A percentile compares a stretch with the other conserved stretches of the same genome.
phyloP scores from a whole-genome alignment of 257 asterid genomes.

The Nicotiana attenuata region DNA sequence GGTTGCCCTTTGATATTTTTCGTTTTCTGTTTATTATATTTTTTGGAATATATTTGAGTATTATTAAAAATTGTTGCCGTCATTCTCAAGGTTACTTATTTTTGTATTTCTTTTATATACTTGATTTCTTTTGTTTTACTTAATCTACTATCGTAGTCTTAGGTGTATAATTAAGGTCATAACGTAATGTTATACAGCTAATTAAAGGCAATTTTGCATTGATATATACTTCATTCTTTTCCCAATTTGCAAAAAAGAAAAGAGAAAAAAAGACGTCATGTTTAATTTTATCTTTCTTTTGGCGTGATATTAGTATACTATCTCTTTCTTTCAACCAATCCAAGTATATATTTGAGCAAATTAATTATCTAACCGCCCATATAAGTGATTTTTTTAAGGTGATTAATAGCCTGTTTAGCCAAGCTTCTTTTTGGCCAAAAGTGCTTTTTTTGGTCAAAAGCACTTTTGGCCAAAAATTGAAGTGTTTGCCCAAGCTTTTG shows the following conservation, averaged over 20 bases:
- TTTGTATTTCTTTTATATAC: not conserved
- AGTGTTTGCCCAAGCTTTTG: no score
- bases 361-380: not conserved
- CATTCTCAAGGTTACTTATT: not conserved
- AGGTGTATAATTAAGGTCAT: not conserved
- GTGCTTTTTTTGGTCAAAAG: no score
- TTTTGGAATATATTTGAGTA: not conserved
- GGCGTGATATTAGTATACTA: not conserved
- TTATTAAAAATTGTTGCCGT: not conserved
- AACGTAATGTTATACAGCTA: not conserved
- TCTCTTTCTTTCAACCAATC: not conserved
- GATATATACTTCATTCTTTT: not conserved
- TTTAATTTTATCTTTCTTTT: not conserved
- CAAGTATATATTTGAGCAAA: not conserved
- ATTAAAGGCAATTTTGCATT: not conserved
- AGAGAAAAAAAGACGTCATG: not conserved
- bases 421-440: no score
- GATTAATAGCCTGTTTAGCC: no score
- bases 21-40: no score
- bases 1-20: no score
- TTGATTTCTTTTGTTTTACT: not conserved
- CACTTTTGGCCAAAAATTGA: no score
- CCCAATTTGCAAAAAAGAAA: not conserved
- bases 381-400: not conserved
- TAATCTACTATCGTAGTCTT: not conserved